phyloP scores from a whole-genome alignment of 305 asterid species.

The Fraxinus nigra region DNA sequence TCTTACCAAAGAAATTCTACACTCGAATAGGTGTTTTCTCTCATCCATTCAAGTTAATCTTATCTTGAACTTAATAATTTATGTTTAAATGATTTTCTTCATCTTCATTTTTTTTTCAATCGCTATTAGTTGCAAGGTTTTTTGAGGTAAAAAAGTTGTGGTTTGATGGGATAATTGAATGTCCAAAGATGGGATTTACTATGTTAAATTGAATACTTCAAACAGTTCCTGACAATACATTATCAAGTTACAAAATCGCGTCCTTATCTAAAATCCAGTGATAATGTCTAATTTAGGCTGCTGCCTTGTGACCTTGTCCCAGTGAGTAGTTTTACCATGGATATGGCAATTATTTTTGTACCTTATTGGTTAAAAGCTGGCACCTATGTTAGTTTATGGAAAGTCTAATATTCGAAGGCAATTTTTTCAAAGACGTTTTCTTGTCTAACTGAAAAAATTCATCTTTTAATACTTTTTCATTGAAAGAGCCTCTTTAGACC shows the following conservation, averaged over 20 bases:
- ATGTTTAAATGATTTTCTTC: neutral
- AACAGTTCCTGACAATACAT: neutral
- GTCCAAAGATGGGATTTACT: neutral
- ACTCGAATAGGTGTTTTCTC: conserved; percentile 53
- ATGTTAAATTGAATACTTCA: neutral
- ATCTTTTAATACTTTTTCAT: neutral
- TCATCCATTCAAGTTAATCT: conserved; percentile 1
- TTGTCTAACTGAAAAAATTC: neutral
- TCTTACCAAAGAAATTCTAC: conserved; percentile 69
- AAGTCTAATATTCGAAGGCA: neutral
- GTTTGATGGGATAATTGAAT: neutral
- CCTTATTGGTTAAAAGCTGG: neutral
- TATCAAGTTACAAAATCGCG: neutral
- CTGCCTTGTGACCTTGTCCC: neutral
- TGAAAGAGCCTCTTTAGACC: neutral
- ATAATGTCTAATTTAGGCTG: neutral
- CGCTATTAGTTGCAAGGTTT: neutral
- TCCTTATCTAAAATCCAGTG: neutral
- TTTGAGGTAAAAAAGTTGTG: neutral
- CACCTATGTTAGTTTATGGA: neutral
- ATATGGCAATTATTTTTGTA: neutral
- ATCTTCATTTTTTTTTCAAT: neutral
- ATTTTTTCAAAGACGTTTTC: neutral
- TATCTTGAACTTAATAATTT: conserved; percentile 4
- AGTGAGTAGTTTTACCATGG: neutral